phyloP scores from a whole-genome alignment of 345 rosid genomes.

The Arabis hirsuta region DNA sequence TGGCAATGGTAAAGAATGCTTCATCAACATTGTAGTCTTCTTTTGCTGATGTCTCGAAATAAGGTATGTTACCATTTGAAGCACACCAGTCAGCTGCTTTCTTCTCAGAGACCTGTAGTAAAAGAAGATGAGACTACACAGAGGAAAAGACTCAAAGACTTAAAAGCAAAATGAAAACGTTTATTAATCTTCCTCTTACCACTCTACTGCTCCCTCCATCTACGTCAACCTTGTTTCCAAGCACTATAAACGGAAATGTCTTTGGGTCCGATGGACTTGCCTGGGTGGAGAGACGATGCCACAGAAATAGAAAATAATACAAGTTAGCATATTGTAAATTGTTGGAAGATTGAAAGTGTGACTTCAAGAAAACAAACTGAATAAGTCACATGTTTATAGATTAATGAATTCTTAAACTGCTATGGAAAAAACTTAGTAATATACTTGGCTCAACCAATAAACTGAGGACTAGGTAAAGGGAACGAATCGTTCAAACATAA shows the following conservation, averaged over 20 bases:
- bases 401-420: not conserved
- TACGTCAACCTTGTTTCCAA: slow-evolving; percentile 97
- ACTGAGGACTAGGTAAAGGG: not conserved
- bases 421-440: not conserved
- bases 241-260: slow-evolving; percentile 82
- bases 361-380: not conserved
- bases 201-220: slow-evolving; percentile 99
- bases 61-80: slow-evolving; percentile 70
- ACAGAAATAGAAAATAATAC: not conserved
- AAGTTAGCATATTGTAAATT: not conserved
- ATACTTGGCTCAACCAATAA: not conserved
- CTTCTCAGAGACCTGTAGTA: slow-evolving; percentile 67
- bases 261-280: slow-evolving; percentile 85
- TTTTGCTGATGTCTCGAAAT: slow-evolving; percentile 89
- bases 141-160: not conserved
- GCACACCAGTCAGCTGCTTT: slow-evolving; percentile 85
- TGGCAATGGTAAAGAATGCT: slow-evolving; percentile 73
- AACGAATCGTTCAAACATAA: not conserved
- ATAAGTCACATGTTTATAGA: not conserved
- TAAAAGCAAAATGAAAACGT: not conserved
- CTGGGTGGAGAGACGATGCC: slow-evolving; percentile 44
- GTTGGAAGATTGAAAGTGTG: not conserved
- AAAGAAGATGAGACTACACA: not conserved
- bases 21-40: slow-evolving; percentile 73
- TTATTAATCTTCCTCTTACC: slow-evolving; percentile 53